phyloP scores from a whole-genome alignment of 371 early-diverging fungal genomes.

The Rhizopus arrhizus region DNA sequence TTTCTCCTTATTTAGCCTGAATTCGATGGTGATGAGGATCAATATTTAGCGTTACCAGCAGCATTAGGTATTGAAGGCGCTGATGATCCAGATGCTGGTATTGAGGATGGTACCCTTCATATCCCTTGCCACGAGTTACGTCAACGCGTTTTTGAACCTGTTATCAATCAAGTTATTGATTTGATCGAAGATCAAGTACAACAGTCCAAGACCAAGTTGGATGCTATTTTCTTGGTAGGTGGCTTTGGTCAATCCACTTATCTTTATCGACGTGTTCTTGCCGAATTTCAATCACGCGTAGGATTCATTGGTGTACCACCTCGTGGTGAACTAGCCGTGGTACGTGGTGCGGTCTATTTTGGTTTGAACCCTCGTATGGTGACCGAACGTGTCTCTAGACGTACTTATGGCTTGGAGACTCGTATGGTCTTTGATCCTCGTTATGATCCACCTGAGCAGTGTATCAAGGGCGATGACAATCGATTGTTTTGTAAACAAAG shows the following conservation, averaged over 20 bases:
- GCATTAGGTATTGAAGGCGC: constrained; percentile 55
- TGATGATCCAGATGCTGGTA: constrained; percentile 58
- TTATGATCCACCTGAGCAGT: constrained; percentile 61
- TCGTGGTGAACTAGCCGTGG: constrained; percentile 57
- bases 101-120: constrained; percentile 60
- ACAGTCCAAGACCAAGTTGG: constrained; percentile 38
- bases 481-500: constrained; percentile 59
- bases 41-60: constrained; percentile 57
- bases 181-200: constrained; percentile 62
- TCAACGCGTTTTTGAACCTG: constrained; percentile 63
- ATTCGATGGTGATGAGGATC: constrained; percentile 64
- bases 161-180: constrained; percentile 58
- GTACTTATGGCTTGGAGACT: constrained; percentile 65
- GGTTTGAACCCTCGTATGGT: constrained; percentile 60
- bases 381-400: constrained; percentile 62
- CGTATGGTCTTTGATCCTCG: constrained; percentile 65
- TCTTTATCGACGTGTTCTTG: constrained; percentile 51
- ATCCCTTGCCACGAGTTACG: constrained; percentile 56
- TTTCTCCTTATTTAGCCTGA: constrained; percentile 40
- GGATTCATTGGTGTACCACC: constrained; percentile 58
- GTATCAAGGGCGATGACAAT: constrained; percentile 53
- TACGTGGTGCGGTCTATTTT: constrained; percentile 59
- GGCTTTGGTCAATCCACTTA: constrained; percentile 67
- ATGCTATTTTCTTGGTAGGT: constrained; percentile 64
- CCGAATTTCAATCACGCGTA: constrained; percentile 49